phyloP scores from a whole-genome alignment of 371 early-diverging fungal species.

The Rhizomucor miehei region DNA sequence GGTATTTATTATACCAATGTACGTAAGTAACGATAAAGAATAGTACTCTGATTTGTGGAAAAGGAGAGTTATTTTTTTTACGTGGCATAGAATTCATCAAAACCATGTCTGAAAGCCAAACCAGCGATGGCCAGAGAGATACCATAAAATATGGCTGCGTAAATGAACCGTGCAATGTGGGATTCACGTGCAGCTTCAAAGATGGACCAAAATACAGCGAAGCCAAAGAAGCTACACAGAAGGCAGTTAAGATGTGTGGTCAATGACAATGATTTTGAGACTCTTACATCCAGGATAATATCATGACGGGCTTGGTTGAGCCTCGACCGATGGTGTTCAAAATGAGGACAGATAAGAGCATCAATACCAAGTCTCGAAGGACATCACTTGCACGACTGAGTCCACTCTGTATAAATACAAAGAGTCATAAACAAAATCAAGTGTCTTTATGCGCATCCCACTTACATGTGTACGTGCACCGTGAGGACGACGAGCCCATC shows the following conservation, averaged over 20 bases:
- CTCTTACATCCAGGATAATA: slow-evolving; percentile 37
- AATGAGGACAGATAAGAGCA: slow-evolving; percentile 30
- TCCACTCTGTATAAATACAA: slow-evolving; percentile 11
- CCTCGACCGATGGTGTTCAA: slow-evolving; percentile 38
- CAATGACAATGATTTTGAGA: too few species aligned
- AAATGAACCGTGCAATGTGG: slow-evolving; percentile 22
- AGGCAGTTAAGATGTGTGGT: background rate
- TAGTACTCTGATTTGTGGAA: too few species aligned
- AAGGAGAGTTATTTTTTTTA: background rate
- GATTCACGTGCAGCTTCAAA: slow-evolving; percentile 22
- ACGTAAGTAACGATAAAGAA: too few species aligned
- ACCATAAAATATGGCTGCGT: slow-evolving; percentile 21
- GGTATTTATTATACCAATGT: too few species aligned
- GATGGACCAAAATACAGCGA: slow-evolving; percentile 29
- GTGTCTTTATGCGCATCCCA: too few species aligned
- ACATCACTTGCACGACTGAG: slow-evolving; percentile 34
- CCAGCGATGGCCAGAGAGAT: slow-evolving; percentile 25
- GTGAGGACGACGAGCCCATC: slow-evolving; percentile 6
- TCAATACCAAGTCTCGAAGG: slow-evolving; percentile 34
- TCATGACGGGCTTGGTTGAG: slow-evolving; percentile 32
- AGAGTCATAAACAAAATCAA: background rate
- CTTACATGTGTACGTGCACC: slow-evolving; percentile 13
- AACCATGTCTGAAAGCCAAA: slow-evolving; percentile 22
- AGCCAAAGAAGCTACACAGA: slow-evolving; percentile 16
- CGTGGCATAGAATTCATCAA: background rate